Evolutionary conservation across 192 early-diverging fungal genomes (phyloP).

Genomic region (Linderina pennispora): DNA sequence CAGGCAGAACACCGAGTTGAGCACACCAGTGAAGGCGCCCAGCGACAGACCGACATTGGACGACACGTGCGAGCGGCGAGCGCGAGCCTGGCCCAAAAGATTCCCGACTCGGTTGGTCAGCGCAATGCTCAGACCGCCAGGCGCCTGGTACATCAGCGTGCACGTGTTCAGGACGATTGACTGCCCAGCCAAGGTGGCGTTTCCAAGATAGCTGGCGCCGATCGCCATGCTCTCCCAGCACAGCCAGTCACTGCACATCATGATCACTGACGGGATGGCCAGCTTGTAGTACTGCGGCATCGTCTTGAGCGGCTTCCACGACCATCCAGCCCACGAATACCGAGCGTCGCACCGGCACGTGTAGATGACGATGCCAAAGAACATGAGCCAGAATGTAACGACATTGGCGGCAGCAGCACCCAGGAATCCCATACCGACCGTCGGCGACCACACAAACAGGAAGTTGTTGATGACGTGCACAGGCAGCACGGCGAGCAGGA

Average conservation of each 20-base stretch:
- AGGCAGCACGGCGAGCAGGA: slow-evolving; percentile 64
- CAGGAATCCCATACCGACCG: slow-evolving; percentile 65
- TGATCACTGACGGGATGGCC: slow-evolving; percentile 65
- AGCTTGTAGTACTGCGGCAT: slow-evolving; percentile 54
- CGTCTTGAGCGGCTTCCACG: slow-evolving; percentile 23
- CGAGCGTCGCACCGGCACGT: slow-evolving; percentile 48
- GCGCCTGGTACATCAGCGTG: slow-evolving; percentile 30
- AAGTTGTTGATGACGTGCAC: slow-evolving; percentile 74
- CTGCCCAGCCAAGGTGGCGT: slow-evolving; percentile 37
- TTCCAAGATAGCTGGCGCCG: slow-evolving; percentile 41
- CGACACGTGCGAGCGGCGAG: slow-evolving; percentile 2
- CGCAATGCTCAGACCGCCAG: slow-evolving; percentile 42
- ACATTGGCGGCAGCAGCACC: slow-evolving; percentile 81
- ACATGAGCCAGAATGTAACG: slow-evolving; percentile 70
- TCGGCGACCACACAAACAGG: slow-evolving; percentile 67
- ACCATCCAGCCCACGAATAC: slow-evolving; percentile 68
- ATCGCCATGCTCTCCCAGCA: slow-evolving; percentile 25
- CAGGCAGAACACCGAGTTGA: slow-evolving; percentile 45
- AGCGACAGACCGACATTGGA: background rate
- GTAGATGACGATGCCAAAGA: slow-evolving; percentile 61
- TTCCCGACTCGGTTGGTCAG: slow-evolving; percentile 44
- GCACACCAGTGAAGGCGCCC: slow-evolving; percentile 2
- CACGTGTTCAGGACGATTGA: slow-evolving; percentile 41
- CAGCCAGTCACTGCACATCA: slow-evolving; percentile 73
- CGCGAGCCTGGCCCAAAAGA: slow-evolving; percentile 10